Percentiles rank a stretch among this genome's conserved stretches.
phyloP scores from a whole-genome alignment of 2,329 filamentous ascomycete species.

The Berkeleyomyces basicola region DNA sequence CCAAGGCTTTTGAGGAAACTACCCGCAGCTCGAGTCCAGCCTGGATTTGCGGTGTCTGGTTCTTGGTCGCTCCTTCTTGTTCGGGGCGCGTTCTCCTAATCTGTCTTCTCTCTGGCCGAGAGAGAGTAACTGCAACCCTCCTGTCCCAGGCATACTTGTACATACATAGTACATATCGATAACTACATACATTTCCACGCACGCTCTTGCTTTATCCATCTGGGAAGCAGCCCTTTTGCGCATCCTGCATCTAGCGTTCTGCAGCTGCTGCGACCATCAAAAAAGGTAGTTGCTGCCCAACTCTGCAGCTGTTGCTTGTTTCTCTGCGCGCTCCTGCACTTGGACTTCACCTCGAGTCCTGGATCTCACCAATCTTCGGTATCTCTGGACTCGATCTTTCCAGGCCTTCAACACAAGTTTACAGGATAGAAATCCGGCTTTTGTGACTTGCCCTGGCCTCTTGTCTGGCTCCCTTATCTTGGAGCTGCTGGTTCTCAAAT shows the following conservation, averaged over 20 bases:
- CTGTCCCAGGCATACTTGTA: not conserved
- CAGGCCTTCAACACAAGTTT: not conserved
- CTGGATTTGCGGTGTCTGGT: not conserved
- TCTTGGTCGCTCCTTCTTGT: not conserved
- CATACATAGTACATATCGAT: not conserved
- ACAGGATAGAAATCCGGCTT: not conserved
- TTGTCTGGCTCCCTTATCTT: not conserved
- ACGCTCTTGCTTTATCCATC: slow-evolving; percentile 1
- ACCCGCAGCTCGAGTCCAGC: not conserved
- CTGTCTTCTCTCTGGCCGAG: not conserved
- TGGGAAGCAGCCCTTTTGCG: slow-evolving; percentile 5
- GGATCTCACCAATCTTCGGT: not conserved
- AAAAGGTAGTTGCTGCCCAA: slow-evolving; percentile 13
- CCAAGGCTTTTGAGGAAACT: not conserved
- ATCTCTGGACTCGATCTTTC: not conserved
- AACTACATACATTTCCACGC: not conserved
- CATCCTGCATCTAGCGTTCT: slow-evolving; percentile 12
- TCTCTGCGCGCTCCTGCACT: not conserved
- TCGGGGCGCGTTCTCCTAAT: not conserved
- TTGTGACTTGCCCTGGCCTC: not conserved
- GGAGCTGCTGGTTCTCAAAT: not conserved
- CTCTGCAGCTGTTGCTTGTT: not conserved
- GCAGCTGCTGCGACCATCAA: slow-evolving; percentile 10
- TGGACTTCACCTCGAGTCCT: not conserved
- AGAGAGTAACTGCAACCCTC: not conserved